Evolutionary conservation across 2,329 filamentous ascomycete genomes (phyloP), one percentile per base, ranked within the genome.

Genomic region (Trichoderma polysporum): DNA sequence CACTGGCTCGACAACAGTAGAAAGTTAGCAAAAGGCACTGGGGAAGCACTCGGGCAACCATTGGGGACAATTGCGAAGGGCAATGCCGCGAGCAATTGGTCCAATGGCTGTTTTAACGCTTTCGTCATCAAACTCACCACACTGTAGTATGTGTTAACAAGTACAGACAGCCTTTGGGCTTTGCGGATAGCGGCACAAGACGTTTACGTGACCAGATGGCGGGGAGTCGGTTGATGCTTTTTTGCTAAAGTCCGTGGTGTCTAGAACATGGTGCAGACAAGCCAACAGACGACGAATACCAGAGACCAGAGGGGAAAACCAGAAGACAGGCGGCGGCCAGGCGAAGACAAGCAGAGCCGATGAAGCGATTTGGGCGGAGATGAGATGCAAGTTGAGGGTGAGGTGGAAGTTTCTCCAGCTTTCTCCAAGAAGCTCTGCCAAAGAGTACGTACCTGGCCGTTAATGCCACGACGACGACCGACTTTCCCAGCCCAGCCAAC

Each of bases 361-460:
- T 71, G 70, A 62, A 66, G 69, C 67, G 52, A 68, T 74, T 71
- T 71, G 68, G 72, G 69, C 69, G 68, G 65, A 47, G 39, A 58
- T 37, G 58, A 53, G 35, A 19, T 29, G 37, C 17, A 63, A 73
- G 71, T 73, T 78, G 73, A 79, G 74, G 77, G 75, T 79, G 76
- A 80, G 74, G 78, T 80, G 77, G 78, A 79, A 79, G 78, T 76
- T 79, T 78, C 74, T 75, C 76, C 71, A 76, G 73, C 70, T 73
- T 72, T 73, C 75, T 73, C 73, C 72, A 75, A 71, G 72, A 69
- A 69, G 67, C 70, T 71, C 69, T n/a, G 47, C 13, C 15, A 13
- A 27, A 50, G 25, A 19, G 47, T 50, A 50, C 27, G 50, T 53
- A 57, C 31, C 25, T 63, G 45, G 66, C 65, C 49, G 64, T 29